These are phyloP conservation scores for Pestalotiopsis sp. DNA, from an alignment of 2,329 filamentous ascomycete species.

Conservation along the genomic window DNA sequence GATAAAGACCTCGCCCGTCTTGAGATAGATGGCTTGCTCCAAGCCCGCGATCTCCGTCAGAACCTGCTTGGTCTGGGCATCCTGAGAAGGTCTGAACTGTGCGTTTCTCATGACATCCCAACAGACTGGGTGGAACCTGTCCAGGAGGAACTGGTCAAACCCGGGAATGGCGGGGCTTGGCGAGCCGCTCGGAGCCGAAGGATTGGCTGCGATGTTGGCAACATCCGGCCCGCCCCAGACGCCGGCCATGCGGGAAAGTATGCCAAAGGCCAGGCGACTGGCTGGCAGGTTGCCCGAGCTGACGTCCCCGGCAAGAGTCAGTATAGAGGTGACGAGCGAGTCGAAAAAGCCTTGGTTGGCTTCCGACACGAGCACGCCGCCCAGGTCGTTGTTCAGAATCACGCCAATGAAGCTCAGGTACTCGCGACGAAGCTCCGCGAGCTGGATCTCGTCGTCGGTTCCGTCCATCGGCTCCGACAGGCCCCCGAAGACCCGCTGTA, in stretches of 20 bases:
- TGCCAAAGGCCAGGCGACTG: conserved; percentile 75
- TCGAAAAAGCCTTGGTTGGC: conserved; percentile 91
- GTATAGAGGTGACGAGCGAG: conserved; percentile 81
- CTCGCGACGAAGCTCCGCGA: conserved; percentile 86
- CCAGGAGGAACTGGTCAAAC: conserved; percentile 89
- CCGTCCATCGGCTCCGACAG: conserved; percentile 83
- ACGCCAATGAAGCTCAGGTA: conserved; percentile 94
- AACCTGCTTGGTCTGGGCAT: conserved; percentile 87
- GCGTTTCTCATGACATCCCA: conserved; percentile 86
- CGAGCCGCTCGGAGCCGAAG: conserved; percentile 50
- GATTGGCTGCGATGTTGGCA: conserved; percentile 57
- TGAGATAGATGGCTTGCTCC: conserved; percentile 87
- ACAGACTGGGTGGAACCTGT: conserved; percentile 83
- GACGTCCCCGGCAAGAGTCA: conserved; percentile 80
- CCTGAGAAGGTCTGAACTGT: conserved; percentile 75
- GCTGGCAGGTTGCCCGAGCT: conserved; percentile 61
- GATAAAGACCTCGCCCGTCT: conserved; percentile 83
- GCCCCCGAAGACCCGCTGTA: conserved; percentile 87
- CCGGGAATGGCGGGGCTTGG: conserved; percentile 72
- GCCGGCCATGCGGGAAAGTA: conserved; percentile 80
- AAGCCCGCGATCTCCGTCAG: conserved; percentile 84
- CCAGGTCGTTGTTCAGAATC: conserved; percentile 88
- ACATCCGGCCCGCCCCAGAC: conserved; percentile 91
- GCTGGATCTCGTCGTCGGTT: conserved; percentile 95
- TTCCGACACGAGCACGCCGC: conserved; percentile 84